A percentile compares a stretch with the other conserved stretches of the same genome.
phyloP scores from a whole-genome alignment of 2,329 filamentous ascomycete species.

The Venturia carpophila region DNA sequence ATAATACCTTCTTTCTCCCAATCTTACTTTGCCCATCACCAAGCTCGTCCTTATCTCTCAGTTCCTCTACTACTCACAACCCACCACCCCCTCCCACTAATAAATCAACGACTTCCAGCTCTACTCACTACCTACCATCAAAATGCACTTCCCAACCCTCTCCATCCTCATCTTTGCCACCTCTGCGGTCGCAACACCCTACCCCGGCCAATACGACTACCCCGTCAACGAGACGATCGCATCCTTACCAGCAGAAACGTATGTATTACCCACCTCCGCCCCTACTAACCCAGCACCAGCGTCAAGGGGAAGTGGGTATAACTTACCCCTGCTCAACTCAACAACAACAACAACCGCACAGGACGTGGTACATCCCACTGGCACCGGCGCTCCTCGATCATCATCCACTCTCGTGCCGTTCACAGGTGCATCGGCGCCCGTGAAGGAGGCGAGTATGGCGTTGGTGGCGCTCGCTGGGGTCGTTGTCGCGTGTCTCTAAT shows the following conservation, averaged over 20 bases:
- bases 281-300: not conserved
- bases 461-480: not conserved
- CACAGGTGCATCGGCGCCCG: not conserved
- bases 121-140: not conserved
- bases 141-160: conserved; percentile 1
- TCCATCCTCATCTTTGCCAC: not conserved
- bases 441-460: not conserved
- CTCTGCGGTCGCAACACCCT: not conserved
- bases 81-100: not conserved
- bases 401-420: not conserved
- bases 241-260: not conserved
- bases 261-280: not conserved
- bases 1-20: not conserved
- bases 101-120: not conserved
- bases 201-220: conserved; percentile 3
- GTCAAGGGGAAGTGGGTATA: not conserved
- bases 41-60: not conserved
- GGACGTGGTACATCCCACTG: not conserved
- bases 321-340: not conserved
- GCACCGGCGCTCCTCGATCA: not conserved
- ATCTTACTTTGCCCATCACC: not conserved
- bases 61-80: not conserved
- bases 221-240: not conserved
- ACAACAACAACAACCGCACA: not conserved
- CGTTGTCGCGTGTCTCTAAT: not conserved